Percentiles rank a stretch among this genome's conserved stretches.
These are phyloP conservation scores for Ustilago loliicola DNA, from an alignment of 1,284 basidiomycete species.

Conservation along the genomic window DNA sequence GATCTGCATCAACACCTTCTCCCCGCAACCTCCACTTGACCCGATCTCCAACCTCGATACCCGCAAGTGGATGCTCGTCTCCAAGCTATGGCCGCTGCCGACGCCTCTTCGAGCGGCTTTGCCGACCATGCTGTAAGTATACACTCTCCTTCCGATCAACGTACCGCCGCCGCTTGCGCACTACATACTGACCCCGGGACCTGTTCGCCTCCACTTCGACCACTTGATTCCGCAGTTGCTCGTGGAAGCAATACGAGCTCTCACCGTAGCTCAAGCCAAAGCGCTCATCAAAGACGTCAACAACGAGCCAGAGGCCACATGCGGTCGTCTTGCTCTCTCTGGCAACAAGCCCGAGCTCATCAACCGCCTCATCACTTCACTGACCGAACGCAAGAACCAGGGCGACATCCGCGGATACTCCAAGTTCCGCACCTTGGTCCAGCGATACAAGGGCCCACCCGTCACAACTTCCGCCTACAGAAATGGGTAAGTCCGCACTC, in stretches of 20 bases:
- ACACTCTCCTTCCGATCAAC: not conserved
- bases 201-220: not conserved
- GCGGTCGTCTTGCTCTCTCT: constrained; percentile 43
- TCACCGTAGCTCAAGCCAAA: constrained; percentile 61
- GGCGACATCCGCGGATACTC: constrained; percentile 43
- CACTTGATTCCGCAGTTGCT: constrained; percentile 19
- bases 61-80: constrained; percentile 19
- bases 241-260: constrained; percentile 31
- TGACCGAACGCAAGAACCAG: constrained; percentile 35
- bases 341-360: constrained; percentile 61
- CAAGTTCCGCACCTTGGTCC: constrained; percentile 44
- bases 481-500: constrained; percentile 20
- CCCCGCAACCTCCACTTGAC: constrained; percentile 28
- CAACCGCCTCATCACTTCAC: constrained; percentile 35
- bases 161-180: not conserved
- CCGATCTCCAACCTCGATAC: constrained; percentile 6
- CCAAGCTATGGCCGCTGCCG: constrained; percentile 33
- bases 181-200: constrained; percentile 7
- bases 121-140: constrained; percentile 36
- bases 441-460: constrained; percentile 31
- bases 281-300: constrained; percentile 59
- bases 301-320: constrained; percentile 42
- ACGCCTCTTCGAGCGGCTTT: constrained; percentile 34
- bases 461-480: constrained; percentile 9
- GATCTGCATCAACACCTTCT: not conserved